phyloP scores from a whole-genome alignment of 495 filamentous ascomycete species.

The Penicillium nucicola region DNA sequence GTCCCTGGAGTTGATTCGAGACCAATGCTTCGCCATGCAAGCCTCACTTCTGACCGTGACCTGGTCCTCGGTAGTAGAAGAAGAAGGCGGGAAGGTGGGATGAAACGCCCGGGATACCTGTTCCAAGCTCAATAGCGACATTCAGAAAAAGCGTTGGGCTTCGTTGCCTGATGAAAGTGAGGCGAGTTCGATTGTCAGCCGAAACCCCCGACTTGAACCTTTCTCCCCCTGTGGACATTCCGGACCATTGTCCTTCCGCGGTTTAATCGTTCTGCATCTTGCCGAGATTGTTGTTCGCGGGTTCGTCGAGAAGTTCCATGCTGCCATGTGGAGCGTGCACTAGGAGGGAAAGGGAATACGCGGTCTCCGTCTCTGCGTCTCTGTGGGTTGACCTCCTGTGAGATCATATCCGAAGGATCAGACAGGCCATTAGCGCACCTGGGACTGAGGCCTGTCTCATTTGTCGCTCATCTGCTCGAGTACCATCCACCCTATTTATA shows the following conservation, averaged over 20 bases:
- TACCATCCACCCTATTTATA: conserved; percentile 13
- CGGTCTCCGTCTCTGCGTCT: not conserved
- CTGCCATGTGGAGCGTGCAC: conserved; percentile 9
- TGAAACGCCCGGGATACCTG: not conserved
- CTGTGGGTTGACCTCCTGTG: conserved; percentile 3
- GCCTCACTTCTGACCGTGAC: conserved; percentile 25
- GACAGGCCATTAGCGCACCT: not conserved
- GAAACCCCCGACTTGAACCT: conserved; percentile 20
- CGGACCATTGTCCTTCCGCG: not conserved
- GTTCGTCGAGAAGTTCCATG: conserved; percentile 5
- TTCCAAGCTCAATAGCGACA: conserved; percentile 6
- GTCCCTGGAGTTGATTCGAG: conserved; percentile 12
- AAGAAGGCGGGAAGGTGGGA: not conserved
- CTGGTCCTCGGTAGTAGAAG: not conserved
- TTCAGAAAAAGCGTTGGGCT: conserved; percentile 34
- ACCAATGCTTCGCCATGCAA: conserved; percentile 6
- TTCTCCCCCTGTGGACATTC: conserved; percentile 5
- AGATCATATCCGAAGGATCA: conserved; percentile 14
- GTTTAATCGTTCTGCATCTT: not conserved
- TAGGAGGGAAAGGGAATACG: not conserved
- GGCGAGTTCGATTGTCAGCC: conserved; percentile 23
- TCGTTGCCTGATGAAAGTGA: conserved; percentile 38
- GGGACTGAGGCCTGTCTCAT: conserved; percentile 9
- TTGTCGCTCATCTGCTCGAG: conserved; percentile 4
- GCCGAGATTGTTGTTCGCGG: not conserved